Evolutionary conservation across 306 rosid genomes (phyloP).

Genomic region (Vigna radiata): DNA sequence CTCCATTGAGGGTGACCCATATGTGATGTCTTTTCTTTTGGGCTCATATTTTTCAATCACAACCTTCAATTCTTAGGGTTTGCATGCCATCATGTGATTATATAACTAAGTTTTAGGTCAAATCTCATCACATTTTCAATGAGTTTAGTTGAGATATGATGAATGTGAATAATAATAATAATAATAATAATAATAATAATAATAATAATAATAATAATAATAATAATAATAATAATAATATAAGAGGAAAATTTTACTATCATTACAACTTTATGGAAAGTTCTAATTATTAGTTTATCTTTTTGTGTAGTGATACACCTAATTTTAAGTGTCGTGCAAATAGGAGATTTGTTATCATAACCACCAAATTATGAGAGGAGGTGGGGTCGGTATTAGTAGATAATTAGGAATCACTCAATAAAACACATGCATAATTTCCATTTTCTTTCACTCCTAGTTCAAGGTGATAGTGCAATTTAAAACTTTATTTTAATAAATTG

Average conservation of each 20-base stretch:
- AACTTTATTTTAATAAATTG: too few species aligned
- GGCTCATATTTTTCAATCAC: constrained; percentile 28
- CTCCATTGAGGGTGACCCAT: constrained; percentile 2
- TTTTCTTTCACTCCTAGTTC: neutral
- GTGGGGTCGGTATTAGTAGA: constrained; percentile 3
- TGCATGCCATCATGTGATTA: constrained; percentile 24
- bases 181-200: too few species aligned
- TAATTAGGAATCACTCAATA: neutral
- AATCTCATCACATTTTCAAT: constrained; percentile 25
- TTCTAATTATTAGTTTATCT: constrained; percentile 33
- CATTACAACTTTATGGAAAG: constrained; percentile 28
- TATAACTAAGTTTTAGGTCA: constrained; percentile 38
- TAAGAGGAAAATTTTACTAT: too few species aligned
- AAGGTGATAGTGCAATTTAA: neutral
- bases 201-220: too few species aligned
- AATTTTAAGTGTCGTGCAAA: constrained; percentile 32
- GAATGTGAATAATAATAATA: too few species aligned
- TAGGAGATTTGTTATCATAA: constrained; percentile 43
- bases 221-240: too few species aligned
- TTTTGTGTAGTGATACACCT: constrained; percentile 38
- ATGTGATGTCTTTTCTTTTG: neutral
- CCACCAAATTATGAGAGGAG: constrained; percentile 34
- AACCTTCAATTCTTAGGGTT: constrained; percentile 36
- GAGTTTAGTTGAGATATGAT: constrained; percentile 5
- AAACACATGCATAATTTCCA: neutral